phyloP scores from a whole-genome alignment of 805 yeast species.

The Kodamaea laetipori region DNA sequence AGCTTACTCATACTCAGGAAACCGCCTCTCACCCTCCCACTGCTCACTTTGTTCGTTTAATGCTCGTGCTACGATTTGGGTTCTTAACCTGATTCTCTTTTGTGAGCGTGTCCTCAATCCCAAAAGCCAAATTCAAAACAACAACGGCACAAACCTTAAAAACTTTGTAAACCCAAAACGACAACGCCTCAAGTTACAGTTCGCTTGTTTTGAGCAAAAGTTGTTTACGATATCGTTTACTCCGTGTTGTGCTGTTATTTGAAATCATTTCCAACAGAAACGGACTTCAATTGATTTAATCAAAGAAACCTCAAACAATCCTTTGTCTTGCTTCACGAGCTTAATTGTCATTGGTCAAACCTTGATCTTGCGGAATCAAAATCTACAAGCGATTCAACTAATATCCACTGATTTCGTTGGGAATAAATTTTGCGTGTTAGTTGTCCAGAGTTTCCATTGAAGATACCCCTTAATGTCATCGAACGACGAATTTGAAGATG shows the following conservation, averaged over 20 bases:
- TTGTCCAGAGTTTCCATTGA: not conserved
- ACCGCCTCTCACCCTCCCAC: no score
- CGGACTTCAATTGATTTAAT: constrained; percentile 6
- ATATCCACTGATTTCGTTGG: not conserved
- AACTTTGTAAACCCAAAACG: constrained; percentile 1
- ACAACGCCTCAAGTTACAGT: constrained; percentile 1
- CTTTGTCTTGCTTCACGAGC: not conserved
- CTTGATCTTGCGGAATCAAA: not conserved
- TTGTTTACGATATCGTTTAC: constrained; percentile 5
- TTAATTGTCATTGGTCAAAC: not conserved
- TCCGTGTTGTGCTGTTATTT: constrained; percentile 6
- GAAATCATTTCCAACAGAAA: constrained; percentile 4
- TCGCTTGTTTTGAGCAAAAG: constrained; percentile 4
- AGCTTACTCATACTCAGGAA: no score
- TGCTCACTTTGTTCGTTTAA: no score
- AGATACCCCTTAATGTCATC: constrained; percentile 17
- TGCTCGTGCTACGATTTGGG: no score
- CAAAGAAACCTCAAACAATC: constrained; percentile 2
- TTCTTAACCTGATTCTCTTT: no score
- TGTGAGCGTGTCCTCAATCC: constrained; percentile 3
- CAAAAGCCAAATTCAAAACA: constrained; percentile 2
- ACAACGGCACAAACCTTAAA: not conserved
- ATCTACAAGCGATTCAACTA: not conserved
- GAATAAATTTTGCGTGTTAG: not conserved
- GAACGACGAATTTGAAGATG: constrained; percentile 27